Evolutionary conservation across 202 grass and related monocot species (phyloP), one percentile per base, ranked within the genome.

Genomic region (Carex arenaria): DNA sequence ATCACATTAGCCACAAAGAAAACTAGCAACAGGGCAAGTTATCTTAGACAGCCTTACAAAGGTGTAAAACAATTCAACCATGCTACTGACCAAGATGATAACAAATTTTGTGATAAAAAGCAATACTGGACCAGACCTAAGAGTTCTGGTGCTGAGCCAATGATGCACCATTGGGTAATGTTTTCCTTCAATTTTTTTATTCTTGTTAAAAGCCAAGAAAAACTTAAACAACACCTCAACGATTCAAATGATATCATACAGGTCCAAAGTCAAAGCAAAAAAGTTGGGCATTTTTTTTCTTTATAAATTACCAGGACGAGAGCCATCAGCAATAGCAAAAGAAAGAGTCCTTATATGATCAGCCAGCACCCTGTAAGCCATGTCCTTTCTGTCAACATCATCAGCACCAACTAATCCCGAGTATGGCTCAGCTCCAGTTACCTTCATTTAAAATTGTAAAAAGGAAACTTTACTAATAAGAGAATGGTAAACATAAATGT

Each of bases 351-450:
- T 93, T 84, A 96, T 99, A 79, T 99, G 96, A 87, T 99, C 96
- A 51, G 96, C 96, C 60, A 99, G 86, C 79, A 99, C 96, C 84
- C 96, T 92, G 56, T 99, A 99, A 32, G 96, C 96, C 96, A 99
- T 99, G 85, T 99, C 96, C 87, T 92, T 78, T 90, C 91, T 96
- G 36, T 85, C 93, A 81, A 89, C 65, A 84, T 99, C 96, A 87
- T 99, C 91, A 61, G 81, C 36, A 26, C 91, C 96, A 57, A 99
- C 68, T 88, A 84, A 92, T 11, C 89, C 86, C 28, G 89, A 92
- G 84, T 99, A 99, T 34, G 86, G 69, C 59, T 64, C 86, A 81
- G 89, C 82, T 1, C 91, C 93, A 55, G 89, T 94, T 69, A 80
- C 74, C 96, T 96, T 66, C 45, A 79, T 61, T 85, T 78, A 80